Evolutionary conservation across 768 basidiomycete genomes (phyloP), one percentile per base, ranked within the genome.

Genomic region (Suillus subaureus): DNA sequence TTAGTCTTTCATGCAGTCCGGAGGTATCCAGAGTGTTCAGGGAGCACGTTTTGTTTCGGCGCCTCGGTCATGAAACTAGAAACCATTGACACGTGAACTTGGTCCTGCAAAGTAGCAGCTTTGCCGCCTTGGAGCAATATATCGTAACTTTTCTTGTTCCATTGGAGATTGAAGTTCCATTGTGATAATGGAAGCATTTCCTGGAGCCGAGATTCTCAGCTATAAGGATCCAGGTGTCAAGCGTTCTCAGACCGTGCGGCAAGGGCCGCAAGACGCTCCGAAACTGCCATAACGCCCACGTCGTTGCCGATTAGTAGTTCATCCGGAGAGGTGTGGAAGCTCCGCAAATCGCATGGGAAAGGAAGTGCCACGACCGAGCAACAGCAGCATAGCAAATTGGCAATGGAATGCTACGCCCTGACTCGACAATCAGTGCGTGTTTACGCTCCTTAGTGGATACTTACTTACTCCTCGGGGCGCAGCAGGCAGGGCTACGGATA

Each of bases 341-440:
- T 60, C 58, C 58, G 42, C 39, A 42, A 60, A 42, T 39, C 54
- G 58, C 57, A 60, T 43, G 58, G 39, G 58, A 60, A 60, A 60
- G 58, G 40, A 60, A 42, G 40, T 31, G 11, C 11, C 39, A 31
- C 28, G 40, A 60, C 18, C 39, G 40, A 40, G 42, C 26, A 60
- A 4, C 39, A 40, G 9, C 8, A 42, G 57, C 35, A 39, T 58
- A 26, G 16, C 16, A 58, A 58, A 40, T 18, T 58, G 57, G 37
- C 42, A 60, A 60, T 21, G 18, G 6, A 13, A 60, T 31, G 28
- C 26, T 42, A 60, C 42, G 58, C 58, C 39, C 40, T 42, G 18
- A 60, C 40, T 42, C 40, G 58, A 42, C 58, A 60, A 28, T 42
- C 39, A 31, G 58, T 42, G 58, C 31, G 54, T 42, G 40, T 60